Percentiles rank a stretch among this genome's conserved stretches.
Conservation (phyloP, 805 yeast species). For the Starmerella scarabaei region DNA sequence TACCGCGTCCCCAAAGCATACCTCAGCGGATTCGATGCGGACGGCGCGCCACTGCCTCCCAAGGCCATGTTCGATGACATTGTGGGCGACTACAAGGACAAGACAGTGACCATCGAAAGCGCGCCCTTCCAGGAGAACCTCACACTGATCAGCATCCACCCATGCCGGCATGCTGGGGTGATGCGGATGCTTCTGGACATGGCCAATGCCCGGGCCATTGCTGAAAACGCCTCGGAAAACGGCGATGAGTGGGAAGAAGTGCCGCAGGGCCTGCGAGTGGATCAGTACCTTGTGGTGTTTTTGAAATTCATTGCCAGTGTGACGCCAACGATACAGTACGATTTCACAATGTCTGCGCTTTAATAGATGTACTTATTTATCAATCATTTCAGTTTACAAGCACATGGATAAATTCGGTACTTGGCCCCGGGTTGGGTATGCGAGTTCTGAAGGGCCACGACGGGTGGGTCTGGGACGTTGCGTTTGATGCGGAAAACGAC, state of each 20-base stretch:
- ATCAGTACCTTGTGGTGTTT: slow-evolving; percentile 80
- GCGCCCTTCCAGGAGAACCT: slow-evolving; percentile 71
- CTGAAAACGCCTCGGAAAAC: slow-evolving; percentile 19
- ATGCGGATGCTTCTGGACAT: slow-evolving; percentile 77
- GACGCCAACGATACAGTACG: slow-evolving; percentile 95
- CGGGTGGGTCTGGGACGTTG: slow-evolving; percentile 82
- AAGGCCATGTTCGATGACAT: slow-evolving; percentile 91
- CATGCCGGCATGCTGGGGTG: slow-evolving; percentile 89
- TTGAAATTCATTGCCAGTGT: slow-evolving; percentile 92
- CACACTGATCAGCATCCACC: slow-evolving; percentile 80
- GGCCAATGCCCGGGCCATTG: slow-evolving; percentile 35
- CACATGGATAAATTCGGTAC: background rate
- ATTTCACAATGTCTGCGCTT: slow-evolving; percentile 92
- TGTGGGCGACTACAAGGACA: slow-evolving; percentile 78
- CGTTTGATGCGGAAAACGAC: slow-evolving; percentile 72
- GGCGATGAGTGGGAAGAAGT: slow-evolving; percentile 49
- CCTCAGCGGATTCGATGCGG: slow-evolving; percentile 68
- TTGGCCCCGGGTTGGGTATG: background rate
- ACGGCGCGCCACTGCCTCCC: slow-evolving; percentile 79
- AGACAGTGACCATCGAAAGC: slow-evolving; percentile 90
- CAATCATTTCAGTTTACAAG: background rate
- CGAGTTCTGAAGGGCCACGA: slow-evolving; percentile 60
- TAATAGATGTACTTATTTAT: slow-evolving; percentile 14
- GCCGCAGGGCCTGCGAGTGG: slow-evolving; percentile 54
- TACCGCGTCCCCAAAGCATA: slow-evolving; percentile 94